Evolutionary conservation across 2,329 filamentous ascomycete species (phyloP).

Genomic region (Bipolaris oryzae): DNA sequence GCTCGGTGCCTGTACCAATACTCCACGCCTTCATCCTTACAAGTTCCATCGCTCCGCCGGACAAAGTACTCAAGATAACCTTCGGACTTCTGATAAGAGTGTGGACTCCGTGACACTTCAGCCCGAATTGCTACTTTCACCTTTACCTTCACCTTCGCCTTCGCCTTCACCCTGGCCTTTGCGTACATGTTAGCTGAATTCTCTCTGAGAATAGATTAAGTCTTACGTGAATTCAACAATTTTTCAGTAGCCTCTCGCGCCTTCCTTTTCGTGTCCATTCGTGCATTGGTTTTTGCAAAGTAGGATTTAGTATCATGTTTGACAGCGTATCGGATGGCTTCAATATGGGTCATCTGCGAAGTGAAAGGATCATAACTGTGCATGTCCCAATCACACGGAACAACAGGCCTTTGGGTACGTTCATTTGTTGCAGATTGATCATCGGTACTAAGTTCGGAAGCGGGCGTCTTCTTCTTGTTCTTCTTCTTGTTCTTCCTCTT

Average conservation of each 20-base stretch:
- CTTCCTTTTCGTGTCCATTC: neutral
- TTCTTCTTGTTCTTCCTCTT: constrained; percentile 40
- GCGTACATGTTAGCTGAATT: neutral
- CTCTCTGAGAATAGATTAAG: neutral
- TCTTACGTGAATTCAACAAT: neutral
- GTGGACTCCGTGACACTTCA: neutral
- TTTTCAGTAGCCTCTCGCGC: neutral
- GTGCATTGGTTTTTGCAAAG: constrained; percentile 11
- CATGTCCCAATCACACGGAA: neutral
- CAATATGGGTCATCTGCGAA: constrained; percentile 18
- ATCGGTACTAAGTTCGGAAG: neutral
- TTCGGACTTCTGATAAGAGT: neutral
- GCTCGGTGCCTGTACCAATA: neutral
- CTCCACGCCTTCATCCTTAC: neutral
- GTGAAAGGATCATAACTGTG: constrained; percentile 13
- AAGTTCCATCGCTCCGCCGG: neutral
- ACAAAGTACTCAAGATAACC: neutral
- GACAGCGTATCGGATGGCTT: constrained; percentile 11
- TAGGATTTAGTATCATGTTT: constrained; percentile 13
- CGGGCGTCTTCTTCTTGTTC: constrained; percentile 52
- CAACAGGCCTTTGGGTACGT: neutral
- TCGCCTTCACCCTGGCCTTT: neutral
- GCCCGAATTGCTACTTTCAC: neutral
- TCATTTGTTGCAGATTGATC: neutral
- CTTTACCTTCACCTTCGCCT: neutral